These are phyloP conservation scores for Rhinocladiella mackenziei DNA, from an alignment of 2,329 filamentous ascomycete genomes.

Conservation along the genomic window DNA sequence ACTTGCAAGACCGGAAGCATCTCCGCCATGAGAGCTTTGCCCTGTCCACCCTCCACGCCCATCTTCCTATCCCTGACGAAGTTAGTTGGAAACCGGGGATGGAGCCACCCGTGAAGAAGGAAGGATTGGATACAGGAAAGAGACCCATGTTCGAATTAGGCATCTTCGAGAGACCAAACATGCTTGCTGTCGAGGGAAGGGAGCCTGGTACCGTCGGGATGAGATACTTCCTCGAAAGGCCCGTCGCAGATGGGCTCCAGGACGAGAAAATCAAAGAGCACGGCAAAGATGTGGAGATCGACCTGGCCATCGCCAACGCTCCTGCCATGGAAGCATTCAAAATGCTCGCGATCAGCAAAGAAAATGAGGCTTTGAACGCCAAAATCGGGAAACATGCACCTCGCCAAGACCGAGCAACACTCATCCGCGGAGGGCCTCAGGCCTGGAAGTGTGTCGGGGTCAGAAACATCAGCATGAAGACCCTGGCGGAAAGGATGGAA, in stretches of 20 bases:
- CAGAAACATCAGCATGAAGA: constrained; percentile 36
- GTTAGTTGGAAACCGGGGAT: constrained; percentile 32
- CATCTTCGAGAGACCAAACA: constrained; percentile 48
- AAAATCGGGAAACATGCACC: constrained; percentile 36
- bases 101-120: constrained; percentile 10
- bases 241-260: constrained; percentile 38
- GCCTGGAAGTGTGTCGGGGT: constrained; percentile 43
- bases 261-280: constrained; percentile 27
- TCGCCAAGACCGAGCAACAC: constrained; percentile 35
- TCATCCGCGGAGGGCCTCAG: constrained; percentile 38
- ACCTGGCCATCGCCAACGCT: constrained; percentile 27
- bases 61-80: constrained; percentile 41
- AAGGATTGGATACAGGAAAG: constrained; percentile 30
- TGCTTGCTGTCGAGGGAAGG: constrained; percentile 44
- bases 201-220: constrained; percentile 47
- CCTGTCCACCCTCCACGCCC: constrained; percentile 42
- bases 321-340: constrained; percentile 35
- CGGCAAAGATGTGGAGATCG: constrained; percentile 23
- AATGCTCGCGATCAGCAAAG: constrained; percentile 31
- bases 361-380: constrained; percentile 36
- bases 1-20: constrained; percentile 40
- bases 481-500: constrained; percentile 37
- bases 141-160: constrained; percentile 43
- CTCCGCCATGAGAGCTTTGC: constrained; percentile 42
- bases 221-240: constrained; percentile 46